phyloP scores from a whole-genome alignment of 768 basidiomycete genomes.

The Suillus tomentosus region DNA sequence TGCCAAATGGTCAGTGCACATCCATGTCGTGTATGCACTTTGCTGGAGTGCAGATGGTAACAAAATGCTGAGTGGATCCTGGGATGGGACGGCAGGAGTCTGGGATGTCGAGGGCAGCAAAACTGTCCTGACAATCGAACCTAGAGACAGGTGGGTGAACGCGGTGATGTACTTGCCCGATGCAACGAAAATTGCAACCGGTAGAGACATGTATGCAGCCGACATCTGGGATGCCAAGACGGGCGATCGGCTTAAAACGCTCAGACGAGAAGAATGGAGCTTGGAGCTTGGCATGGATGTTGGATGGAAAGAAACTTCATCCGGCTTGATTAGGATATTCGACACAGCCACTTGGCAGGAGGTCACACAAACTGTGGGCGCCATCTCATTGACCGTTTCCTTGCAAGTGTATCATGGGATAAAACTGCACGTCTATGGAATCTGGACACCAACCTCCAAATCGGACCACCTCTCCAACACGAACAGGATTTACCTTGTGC shows the following conservation, averaged over 20 bases:
- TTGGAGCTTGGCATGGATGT: not conserved
- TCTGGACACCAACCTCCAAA: not conserved
- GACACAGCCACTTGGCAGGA: not conserved
- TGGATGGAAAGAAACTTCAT: not conserved
- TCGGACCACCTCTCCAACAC: not conserved
- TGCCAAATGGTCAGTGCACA: no score
- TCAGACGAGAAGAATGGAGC: not conserved
- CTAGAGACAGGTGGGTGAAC: no score
- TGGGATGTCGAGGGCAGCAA: not conserved
- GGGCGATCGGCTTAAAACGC: not conserved
- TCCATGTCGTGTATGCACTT: not conserved
- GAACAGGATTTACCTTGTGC: accelerated
- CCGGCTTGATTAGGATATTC: not conserved
- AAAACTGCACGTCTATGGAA: not conserved
- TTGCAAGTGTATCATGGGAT: not conserved
- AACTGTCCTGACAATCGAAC: no score
- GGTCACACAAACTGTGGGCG: no score
- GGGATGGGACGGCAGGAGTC: not conserved
- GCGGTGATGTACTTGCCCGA: no score
- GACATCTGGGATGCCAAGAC: not conserved
- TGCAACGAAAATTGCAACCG: not conserved
- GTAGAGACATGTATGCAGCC: not conserved
- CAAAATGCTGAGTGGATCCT: not conserved
- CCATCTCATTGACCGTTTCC: not conserved
- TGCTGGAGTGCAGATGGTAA: not conserved